Evolutionary conservation across 1,139 yeast genomes (phyloP), one percentile per base, ranked within the genome.

Genomic region (Kodamaea anthophila): DNA sequence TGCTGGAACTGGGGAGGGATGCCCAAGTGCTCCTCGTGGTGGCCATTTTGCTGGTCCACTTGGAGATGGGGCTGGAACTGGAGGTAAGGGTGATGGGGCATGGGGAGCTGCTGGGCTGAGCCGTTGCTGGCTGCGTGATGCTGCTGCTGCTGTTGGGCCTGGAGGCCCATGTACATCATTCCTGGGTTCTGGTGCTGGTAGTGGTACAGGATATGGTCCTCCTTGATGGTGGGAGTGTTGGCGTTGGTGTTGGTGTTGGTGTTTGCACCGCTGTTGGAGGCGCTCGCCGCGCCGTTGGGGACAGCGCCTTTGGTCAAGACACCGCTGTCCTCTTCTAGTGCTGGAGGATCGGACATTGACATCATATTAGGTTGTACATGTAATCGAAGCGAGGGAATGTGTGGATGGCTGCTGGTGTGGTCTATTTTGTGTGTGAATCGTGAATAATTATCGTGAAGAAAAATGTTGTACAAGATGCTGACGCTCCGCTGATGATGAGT

Each of bases 151-250:
- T 36, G 43, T 23, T 31, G 37, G 18, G 27, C 35, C 24, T 24
- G 40, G 18, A 27, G 26, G 13, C 22, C 32, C 27, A 24, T 24
- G 21, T 24, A 24, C 27, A 24, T 24, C 27, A 24, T 24, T 5
- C 27, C 27, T 10, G 27, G 27, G 27, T 24, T 24, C 37, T 46
- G 39, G 42, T 49, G 35, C 21, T 31, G 29, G 19, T 46, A 40
- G 30, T 52, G 59, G 21, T 45, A 42, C 31, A 50, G 55, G 24
- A 33, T 32, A 21, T 33, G 36, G 31, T 33, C 36, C 10, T 47
- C 54, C 32, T 33, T 38, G 43, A 22, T 41, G 40, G 39, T 43
- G 40, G 29, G 44, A 40, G 26, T 42, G 47, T 26, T 41, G 41
- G 35, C 35, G 43, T 24, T 39, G 42, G 27, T 46, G 46, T 39